These are phyloP conservation scores for Microglena sp. DNA, from an alignment of 139 green algal genomes.

Conservation along the genomic window DNA sequence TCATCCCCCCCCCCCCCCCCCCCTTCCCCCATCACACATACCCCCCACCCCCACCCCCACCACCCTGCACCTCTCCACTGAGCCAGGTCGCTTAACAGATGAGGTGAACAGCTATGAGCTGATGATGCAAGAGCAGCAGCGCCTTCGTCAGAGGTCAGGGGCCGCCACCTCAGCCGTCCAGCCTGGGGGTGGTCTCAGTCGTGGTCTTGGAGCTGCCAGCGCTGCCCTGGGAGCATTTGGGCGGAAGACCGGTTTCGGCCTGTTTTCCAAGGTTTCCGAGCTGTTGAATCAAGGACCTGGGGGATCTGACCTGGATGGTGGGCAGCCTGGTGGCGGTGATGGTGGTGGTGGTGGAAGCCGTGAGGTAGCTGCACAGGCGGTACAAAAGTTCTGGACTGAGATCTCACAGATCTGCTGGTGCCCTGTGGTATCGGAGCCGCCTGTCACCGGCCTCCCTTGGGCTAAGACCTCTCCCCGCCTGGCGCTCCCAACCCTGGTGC, in stretches of 20 bases:
- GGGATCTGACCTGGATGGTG: too few relatives aligned
- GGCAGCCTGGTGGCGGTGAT: background rate
- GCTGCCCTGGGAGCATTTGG: too few relatives aligned
- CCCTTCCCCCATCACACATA: too few relatives aligned
- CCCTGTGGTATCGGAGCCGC: constrained; percentile 36
- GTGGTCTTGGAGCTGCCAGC: too few relatives aligned
- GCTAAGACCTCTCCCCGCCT: constrained; percentile 14
- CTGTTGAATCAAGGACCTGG: constrained; percentile 8
- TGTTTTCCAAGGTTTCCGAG: constrained; percentile 18
- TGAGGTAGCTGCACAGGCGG: background rate
- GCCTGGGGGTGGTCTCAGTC: background rate
- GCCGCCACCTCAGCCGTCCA: too few relatives aligned
- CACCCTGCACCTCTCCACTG: too few relatives aligned
- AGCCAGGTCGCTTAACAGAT: too few relatives aligned
- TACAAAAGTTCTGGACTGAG: constrained; percentile 39
- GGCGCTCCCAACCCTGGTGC: constrained; percentile 28
- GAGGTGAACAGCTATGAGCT: too few relatives aligned
- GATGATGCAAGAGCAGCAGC: too few relatives aligned
- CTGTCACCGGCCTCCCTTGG: constrained; percentile 45
- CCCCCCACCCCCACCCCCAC: too few relatives aligned
- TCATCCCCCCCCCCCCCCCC: too few relatives aligned
- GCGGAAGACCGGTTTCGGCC: constrained; percentile 4
- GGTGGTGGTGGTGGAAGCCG: background rate
- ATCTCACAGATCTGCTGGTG: constrained; percentile 46
- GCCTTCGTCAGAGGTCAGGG: background rate